A percentile compares a stretch with the other conserved stretches of the same genome.
These are phyloP conservation scores for Trichoderma arundinaceum DNA, from an alignment of 2,329 filamentous ascomycete genomes.

Conservation along the genomic window DNA sequence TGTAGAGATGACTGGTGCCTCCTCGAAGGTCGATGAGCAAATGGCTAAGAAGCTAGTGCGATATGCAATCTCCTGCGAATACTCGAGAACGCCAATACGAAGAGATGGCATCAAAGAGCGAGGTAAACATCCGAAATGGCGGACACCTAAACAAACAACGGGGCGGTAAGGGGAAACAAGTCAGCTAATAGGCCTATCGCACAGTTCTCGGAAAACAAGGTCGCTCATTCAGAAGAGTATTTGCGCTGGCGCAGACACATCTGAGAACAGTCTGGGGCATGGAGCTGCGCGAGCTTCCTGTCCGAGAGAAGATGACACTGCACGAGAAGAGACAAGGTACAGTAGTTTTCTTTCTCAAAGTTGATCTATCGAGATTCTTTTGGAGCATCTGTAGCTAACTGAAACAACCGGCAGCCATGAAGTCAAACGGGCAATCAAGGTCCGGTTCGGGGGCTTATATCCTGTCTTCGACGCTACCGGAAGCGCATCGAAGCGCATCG, in stretches of 20 bases:
- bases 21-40: slow-evolving; percentile 54
- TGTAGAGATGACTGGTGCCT: slow-evolving; percentile 34
- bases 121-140: slow-evolving; percentile 49
- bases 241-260: slow-evolving; percentile 74
- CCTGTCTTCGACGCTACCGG: slow-evolving; percentile 73
- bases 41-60: slow-evolving; percentile 71
- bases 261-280: slow-evolving; percentile 83
- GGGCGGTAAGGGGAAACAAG: no score
- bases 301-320: slow-evolving; percentile 79
- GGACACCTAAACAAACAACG: not conserved
- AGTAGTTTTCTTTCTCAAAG: not conserved
- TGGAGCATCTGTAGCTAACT: not conserved
- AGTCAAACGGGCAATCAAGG: slow-evolving; percentile 57
- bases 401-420: slow-evolving; percentile 44
- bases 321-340: slow-evolving; percentile 76
- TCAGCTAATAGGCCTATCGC: slow-evolving; percentile 8
- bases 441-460: slow-evolving; percentile 74
- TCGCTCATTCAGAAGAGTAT: slow-evolving; percentile 76
- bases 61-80: slow-evolving; percentile 70
- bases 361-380: not conserved
- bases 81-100: slow-evolving; percentile 63
- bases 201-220: slow-evolving; percentile 73
- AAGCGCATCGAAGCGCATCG: slow-evolving; percentile 65
- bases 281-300: slow-evolving; percentile 83
- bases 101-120: slow-evolving; percentile 68